Evolutionary conservation across 2,329 filamentous ascomycete species (phyloP).

Genomic region (Endoconidiophora polonica): DNA sequence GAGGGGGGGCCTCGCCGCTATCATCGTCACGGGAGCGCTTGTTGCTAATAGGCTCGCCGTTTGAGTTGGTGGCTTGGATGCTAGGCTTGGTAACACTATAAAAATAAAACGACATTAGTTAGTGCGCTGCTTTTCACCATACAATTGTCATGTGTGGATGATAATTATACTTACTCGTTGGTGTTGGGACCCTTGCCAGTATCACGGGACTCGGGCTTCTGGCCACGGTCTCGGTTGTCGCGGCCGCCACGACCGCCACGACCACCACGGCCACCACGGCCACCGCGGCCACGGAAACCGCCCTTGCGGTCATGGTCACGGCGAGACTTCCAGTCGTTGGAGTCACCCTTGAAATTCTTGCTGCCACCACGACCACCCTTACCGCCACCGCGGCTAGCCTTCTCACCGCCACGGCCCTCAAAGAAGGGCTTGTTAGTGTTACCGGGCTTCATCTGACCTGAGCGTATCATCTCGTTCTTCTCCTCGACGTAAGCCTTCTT

Average conservation of each 20-base stretch:
- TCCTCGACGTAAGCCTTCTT: slow-evolving; percentile 78
- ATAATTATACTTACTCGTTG: slow-evolving; percentile 19
- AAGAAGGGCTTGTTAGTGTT: slow-evolving; percentile 29
- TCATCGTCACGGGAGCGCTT: slow-evolving; percentile 42
- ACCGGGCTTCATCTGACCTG: slow-evolving; percentile 50
- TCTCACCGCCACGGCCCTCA: slow-evolving; percentile 26
- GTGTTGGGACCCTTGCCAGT: slow-evolving; percentile 18
- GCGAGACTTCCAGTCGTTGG: slow-evolving; percentile 47
- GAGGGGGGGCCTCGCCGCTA: slow-evolving; percentile 24
- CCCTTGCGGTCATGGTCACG: slow-evolving; percentile 44
- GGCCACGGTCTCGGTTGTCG: slow-evolving; percentile 18
- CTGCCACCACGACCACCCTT: slow-evolving; percentile 15
- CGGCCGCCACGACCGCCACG: slow-evolving; percentile 25
- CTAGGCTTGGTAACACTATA: slow-evolving; percentile 23
- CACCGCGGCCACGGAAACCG: slow-evolving; percentile 35
- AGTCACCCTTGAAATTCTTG: slow-evolving; percentile 25
- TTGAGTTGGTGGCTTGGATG: slow-evolving; percentile 29
- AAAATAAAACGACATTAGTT: background rate
- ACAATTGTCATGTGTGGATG: slow-evolving; percentile 8
- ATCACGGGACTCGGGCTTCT: slow-evolving; percentile 8
- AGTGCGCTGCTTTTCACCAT: slow-evolving; percentile 12
- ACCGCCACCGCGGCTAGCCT: slow-evolving; percentile 21
- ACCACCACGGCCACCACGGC: slow-evolving; percentile 23
- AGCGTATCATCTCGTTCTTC: slow-evolving; percentile 55
- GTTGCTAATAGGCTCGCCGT: slow-evolving; percentile 25